Percentiles rank a stretch among this genome's conserved stretches.
phyloP scores from a whole-genome alignment of 208 protist genomes.

The Leishmania tarentolae region DNA sequence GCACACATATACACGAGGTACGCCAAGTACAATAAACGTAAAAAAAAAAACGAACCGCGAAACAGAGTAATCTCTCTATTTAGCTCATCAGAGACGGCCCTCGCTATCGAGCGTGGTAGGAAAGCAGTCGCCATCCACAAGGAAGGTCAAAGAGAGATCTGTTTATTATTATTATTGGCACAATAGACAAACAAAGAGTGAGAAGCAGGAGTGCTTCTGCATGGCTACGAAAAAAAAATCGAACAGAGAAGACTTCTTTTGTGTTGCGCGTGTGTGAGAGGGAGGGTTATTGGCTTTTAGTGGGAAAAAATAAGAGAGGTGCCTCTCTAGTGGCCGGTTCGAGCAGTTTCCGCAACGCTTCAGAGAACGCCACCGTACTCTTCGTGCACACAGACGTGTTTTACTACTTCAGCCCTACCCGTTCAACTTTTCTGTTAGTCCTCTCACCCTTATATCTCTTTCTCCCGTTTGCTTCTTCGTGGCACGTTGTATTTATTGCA shows the following conservation, averaged over 20 bases:
- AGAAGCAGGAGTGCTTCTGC: neutral
- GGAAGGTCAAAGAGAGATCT: neutral
- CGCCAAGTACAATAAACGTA: too few species aligned
- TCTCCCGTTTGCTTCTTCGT: constrained; percentile 3
- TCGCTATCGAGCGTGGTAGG: too few species aligned
- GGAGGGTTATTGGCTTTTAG: too few species aligned
- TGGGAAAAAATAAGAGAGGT: neutral
- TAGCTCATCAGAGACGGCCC: too few species aligned
- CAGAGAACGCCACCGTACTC: neutral
- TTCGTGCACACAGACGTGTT: neutral
- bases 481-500: constrained; percentile 4
- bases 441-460: neutral
- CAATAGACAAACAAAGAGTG: neutral
- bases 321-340: neutral
- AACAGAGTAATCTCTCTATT: too few species aligned
- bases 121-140: too few species aligned
- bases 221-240: too few species aligned
- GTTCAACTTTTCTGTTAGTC: neutral
- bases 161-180: neutral
- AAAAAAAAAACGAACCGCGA: too few species aligned
- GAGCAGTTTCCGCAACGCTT: neutral
- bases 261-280: neutral
- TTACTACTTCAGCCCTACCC: neutral
- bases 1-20: neutral
- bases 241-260: neutral